phyloP scores from a whole-genome alignment of 768 basidiomycete genomes.

The Cyclocybe cylindracea region DNA sequence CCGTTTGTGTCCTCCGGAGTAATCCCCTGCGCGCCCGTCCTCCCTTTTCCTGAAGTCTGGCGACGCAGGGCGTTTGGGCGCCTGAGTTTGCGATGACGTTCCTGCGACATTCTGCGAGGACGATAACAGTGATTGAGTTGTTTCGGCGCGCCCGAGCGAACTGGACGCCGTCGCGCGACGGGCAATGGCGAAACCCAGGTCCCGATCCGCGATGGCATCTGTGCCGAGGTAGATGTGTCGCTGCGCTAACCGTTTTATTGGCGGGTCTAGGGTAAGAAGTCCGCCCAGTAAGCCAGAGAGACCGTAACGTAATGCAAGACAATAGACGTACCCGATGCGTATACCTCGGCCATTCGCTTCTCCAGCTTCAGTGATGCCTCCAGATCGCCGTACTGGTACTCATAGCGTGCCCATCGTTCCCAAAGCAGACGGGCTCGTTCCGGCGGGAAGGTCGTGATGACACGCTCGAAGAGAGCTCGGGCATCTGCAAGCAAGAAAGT shows the following conservation, averaged over 20 bases:
- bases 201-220: constrained; percentile 86
- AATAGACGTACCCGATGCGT: constrained; percentile 68
- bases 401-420: constrained; percentile 96
- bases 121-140: constrained; percentile 29
- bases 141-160: constrained; percentile 34
- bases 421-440: constrained; percentile 85
- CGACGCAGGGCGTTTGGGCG: constrained; percentile 37
- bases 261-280: constrained; percentile 59
- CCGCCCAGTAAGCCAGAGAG: neutral
- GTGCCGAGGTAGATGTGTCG: constrained; percentile 80
- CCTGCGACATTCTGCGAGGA: constrained; percentile 14
- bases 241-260: constrained; percentile 90
- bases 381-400: constrained; percentile 94
- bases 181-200: constrained; percentile 77
- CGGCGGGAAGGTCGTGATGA: constrained; percentile 74
- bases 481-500: constrained; percentile 62
- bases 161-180: constrained; percentile 30
- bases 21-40: constrained; percentile 25
- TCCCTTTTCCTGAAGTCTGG: constrained; percentile 35
- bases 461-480: constrained; percentile 91
- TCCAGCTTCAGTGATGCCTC: constrained; percentile 88
- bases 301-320: neutral
- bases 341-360: constrained; percentile 84
- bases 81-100: constrained; percentile 1
- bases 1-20: constrained; percentile 36